Evolutionary conservation across 345 rosid genomes (phyloP).

Genomic region (Bruguiera gymnorhiza): DNA sequence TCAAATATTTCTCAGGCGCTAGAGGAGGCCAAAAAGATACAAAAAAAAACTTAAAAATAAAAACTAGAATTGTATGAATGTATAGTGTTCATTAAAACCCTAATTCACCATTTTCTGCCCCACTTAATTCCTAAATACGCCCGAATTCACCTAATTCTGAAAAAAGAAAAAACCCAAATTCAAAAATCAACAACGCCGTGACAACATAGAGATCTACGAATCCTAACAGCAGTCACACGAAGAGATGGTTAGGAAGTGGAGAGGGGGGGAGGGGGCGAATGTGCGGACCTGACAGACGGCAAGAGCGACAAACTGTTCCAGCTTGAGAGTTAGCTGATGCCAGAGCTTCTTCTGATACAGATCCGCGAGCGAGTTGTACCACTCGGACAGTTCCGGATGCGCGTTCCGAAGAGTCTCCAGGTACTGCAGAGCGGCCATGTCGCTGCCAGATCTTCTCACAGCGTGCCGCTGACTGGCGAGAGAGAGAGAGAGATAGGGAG

Average conservation of each 20-base stretch:
- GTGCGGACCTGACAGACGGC: conserved; percentile 65
- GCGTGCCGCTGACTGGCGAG: too few relatives aligned
- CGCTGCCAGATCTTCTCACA: neutral
- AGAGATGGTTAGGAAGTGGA: neutral
- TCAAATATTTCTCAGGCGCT: too few relatives aligned
- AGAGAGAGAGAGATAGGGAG: too few relatives aligned
- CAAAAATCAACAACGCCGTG: neutral
- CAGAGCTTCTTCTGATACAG: conserved; percentile 99
- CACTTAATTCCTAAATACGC: conserved; percentile 8
- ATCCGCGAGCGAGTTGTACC: conserved; percentile 89
- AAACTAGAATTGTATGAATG: neutral
- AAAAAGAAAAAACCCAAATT: conserved; percentile 7
- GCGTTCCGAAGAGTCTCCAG: conserved; percentile 62
- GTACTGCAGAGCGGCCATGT: conserved; percentile 90
- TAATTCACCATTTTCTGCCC: neutral
- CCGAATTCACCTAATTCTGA: too few relatives aligned
- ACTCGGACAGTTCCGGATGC: conserved; percentile 84
- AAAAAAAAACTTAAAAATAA: neutral
- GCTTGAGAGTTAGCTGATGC: conserved; percentile 98
- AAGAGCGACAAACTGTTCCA: conserved; percentile 90
- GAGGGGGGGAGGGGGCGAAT: neutral
- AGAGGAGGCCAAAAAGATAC: too few relatives aligned
- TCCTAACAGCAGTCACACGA: too few relatives aligned
- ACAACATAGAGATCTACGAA: too few relatives aligned
- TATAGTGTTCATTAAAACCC: neutral